These are phyloP conservation scores for Pichia sp. DNA, from an alignment of 1,139 yeast genomes.

Conservation along the genomic window DNA sequence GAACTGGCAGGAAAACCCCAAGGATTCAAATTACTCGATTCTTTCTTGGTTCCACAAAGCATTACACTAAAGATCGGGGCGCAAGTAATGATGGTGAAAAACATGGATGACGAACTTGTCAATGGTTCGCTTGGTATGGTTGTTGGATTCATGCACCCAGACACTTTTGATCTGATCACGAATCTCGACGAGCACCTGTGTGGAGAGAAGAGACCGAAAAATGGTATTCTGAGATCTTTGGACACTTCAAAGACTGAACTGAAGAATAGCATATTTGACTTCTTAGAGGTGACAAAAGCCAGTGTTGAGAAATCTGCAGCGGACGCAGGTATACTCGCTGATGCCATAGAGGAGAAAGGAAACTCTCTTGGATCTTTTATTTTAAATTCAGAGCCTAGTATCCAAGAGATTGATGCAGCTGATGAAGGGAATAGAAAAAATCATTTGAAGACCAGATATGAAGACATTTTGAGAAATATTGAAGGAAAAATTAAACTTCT, in stretches of 20 bases:
- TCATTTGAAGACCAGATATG: no score
- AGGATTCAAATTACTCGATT: conserved; percentile 41
- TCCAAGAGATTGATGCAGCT: no score
- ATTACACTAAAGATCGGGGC: conserved; percentile 71
- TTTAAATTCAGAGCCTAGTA: background rate
- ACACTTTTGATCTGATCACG: conserved; percentile 31
- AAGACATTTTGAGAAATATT: conserved; percentile 23
- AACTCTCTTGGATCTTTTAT: no score
- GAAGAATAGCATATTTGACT: conserved; percentile 12
- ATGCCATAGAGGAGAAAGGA: background rate
- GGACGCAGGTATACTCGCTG: background rate
- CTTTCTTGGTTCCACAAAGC: conserved; percentile 63
- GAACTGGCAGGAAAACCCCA: conserved; percentile 37
- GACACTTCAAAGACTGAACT: conserved; percentile 1
- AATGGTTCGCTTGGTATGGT: conserved; percentile 92
- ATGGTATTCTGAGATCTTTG: no score
- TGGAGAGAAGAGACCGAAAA: background rate
- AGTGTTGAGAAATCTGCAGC: conserved; percentile 1
- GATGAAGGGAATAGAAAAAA: no score
- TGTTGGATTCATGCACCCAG: conserved; percentile 61
- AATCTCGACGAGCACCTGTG: background rate
- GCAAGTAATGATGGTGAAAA: conserved; percentile 95
- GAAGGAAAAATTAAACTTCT: conserved; percentile 17
- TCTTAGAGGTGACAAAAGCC: conserved; percentile 5
- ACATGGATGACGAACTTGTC: conserved; percentile 78